These are phyloP conservation scores for Rhodomyrtus tomentosa DNA, from an alignment of 345 rosid genomes.

Conservation along the genomic window DNA sequence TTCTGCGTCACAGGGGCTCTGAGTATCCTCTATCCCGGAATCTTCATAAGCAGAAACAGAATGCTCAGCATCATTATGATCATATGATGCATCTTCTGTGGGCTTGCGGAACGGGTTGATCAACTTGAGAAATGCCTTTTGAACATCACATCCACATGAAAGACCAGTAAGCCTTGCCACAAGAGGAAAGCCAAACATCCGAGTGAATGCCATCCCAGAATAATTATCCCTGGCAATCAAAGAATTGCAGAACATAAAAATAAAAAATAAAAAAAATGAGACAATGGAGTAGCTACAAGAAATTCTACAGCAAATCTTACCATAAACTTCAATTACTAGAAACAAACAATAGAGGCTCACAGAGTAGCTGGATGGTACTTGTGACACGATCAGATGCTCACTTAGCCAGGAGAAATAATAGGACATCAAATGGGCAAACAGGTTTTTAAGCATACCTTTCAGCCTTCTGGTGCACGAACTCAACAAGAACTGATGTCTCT, in stretches of 20 bases:
- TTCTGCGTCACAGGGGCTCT: conserved; percentile 13
- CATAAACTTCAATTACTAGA: not conserved
- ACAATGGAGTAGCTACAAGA: not conserved
- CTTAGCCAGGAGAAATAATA: not conserved
- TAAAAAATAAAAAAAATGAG: not conserved
- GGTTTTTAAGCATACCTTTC: conserved; percentile 23
- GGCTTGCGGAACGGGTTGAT: conserved; percentile 36
- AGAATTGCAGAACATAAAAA: not conserved
- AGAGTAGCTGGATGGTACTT: not conserved
- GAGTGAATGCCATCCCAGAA: not conserved
- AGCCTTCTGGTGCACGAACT: conserved; percentile 31
- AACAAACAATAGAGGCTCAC: not conserved
- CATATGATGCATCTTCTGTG: conserved; percentile 15
- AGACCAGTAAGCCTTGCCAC: conserved; percentile 26
- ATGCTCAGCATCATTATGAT: conserved; percentile 15
- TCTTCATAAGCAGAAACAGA: conserved; percentile 16
- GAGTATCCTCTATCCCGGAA: conserved; percentile 24
- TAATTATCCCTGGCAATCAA: not conserved
- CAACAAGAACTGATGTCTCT: conserved; percentile 26
- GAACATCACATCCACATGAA: conserved; percentile 27
- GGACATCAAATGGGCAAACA: not conserved
- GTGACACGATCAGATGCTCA: not conserved
- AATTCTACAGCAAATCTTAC: not conserved
- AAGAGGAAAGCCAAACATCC: conserved; percentile 46
- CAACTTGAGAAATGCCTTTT: conserved; percentile 26